Evolutionary conservation across 192 early-diverging fungal species (phyloP).

Genomic region (Dimargaris xerosporica): DNA sequence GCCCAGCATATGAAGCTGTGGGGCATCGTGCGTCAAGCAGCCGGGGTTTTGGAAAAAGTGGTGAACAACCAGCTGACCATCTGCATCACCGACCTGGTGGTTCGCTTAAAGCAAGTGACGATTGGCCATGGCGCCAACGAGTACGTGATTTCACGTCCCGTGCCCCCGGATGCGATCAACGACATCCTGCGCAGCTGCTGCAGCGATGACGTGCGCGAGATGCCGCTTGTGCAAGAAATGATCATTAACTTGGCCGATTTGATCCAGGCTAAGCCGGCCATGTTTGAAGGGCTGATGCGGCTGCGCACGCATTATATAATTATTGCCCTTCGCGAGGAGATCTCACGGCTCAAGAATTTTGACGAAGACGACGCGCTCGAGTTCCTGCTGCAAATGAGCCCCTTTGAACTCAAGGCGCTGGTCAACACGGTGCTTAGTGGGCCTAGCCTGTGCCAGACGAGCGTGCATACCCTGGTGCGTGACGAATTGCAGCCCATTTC

Average conservation of each 20-base stretch:
- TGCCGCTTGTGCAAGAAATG: constrained; percentile 69
- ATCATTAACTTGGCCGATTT: constrained; percentile 64
- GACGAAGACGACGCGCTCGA: constrained; percentile 69
- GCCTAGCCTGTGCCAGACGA: constrained; percentile 23
- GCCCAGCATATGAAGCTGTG: constrained; percentile 54
- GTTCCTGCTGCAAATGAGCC: constrained; percentile 54
- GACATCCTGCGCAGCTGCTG: constrained; percentile 44
- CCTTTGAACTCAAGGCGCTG: constrained; percentile 63
- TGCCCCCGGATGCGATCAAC: constrained; percentile 49
- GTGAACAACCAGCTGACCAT: constrained; percentile 56
- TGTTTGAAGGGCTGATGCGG: constrained; percentile 74
- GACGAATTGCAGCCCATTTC: not conserved
- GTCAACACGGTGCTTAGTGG: constrained; percentile 56
- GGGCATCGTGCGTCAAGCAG: constrained; percentile 69
- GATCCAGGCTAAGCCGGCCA: constrained; percentile 39
- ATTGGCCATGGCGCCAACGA: constrained; percentile 55
- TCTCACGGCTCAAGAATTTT: constrained; percentile 51
- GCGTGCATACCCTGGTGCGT: not conserved
- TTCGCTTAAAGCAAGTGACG: constrained; percentile 59
- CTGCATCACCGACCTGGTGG: constrained; percentile 65
- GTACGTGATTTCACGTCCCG: constrained; percentile 47
- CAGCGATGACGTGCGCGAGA: constrained; percentile 66
- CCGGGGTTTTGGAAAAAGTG: constrained; percentile 55
- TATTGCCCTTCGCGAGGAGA: constrained; percentile 76
- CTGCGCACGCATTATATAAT: constrained; percentile 70